Conservation (phyloP, 2,329 filamentous ascomycete species). For the Helicocarpus griseus region DNA sequence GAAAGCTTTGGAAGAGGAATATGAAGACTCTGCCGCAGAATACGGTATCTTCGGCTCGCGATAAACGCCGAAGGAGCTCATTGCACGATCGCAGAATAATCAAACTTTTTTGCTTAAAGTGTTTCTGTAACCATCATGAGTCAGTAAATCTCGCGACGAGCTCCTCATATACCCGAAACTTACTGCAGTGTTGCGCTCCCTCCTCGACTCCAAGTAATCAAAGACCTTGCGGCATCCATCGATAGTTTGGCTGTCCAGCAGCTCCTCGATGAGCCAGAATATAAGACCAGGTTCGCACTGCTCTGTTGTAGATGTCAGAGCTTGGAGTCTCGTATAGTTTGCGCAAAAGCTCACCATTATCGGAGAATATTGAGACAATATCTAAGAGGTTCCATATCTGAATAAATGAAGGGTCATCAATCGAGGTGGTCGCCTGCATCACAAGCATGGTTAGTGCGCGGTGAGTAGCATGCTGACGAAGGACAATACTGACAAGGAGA, state of each 20-base stretch:
- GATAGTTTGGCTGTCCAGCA: slow-evolving; percentile 92
- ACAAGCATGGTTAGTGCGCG: slow-evolving; percentile 7
- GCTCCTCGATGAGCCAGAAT: slow-evolving; percentile 86
- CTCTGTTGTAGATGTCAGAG: slow-evolving; percentile 8
- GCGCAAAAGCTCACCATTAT: slow-evolving; percentile 53
- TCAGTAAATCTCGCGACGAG: neutral
- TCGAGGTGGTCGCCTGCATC: slow-evolving; percentile 58
- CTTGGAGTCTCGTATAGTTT: neutral
- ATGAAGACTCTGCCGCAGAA: slow-evolving; percentile 98
- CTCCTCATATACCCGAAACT: slow-evolving; percentile 16
- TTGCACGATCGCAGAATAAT: slow-evolving; percentile 92
- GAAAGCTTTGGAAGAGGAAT: slow-evolving; percentile 96
- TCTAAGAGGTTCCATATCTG: slow-evolving; percentile 91
- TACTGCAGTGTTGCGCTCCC: slow-evolving; percentile 76
- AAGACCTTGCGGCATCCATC: slow-evolving; percentile 85
- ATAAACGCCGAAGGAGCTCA: slow-evolving; percentile 82
- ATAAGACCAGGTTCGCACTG: slow-evolving; percentile 65
- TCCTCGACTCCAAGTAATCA: slow-evolving; percentile 85
- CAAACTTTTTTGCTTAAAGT: slow-evolving; percentile 74
- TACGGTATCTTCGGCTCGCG: slow-evolving; percentile 91
- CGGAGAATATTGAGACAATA: slow-evolving; percentile 77
- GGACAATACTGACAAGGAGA: slow-evolving; percentile 56
- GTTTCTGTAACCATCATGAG: slow-evolving; percentile 35
- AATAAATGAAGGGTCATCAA: slow-evolving; percentile 68
- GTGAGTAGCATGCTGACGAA: slow-evolving; percentile 13